These are phyloP conservation scores for Starmera stellimalicola DNA, from an alignment of 1,139 yeast genomes.

Conservation along the genomic window DNA sequence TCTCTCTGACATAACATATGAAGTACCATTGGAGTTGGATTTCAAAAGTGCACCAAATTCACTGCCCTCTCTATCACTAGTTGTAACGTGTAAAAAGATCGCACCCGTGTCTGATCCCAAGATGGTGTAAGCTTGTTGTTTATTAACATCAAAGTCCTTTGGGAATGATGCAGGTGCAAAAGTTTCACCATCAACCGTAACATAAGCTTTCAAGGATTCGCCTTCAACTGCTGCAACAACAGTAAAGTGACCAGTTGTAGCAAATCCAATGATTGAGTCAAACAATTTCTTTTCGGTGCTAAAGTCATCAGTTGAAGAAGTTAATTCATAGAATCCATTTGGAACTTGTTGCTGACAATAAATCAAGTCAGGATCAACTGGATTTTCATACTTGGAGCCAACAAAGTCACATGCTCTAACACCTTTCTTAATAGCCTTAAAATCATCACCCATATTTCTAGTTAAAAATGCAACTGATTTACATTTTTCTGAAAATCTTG, in stretches of 20 bases:
- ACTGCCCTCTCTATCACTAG: conserved; percentile 35
- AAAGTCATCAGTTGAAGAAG: conserved; percentile 49
- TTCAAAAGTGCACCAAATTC: conserved; percentile 82
- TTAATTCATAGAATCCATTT: conserved; percentile 26
- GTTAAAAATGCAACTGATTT: conserved; percentile 50
- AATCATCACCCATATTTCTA: conserved; percentile 51
- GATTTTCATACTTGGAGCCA: conserved; percentile 36
- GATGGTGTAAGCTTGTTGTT: conserved; percentile 77
- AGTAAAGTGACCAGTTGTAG: conserved; percentile 55
- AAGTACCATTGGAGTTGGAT: conserved; percentile 91
- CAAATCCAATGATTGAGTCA: conserved; percentile 54
- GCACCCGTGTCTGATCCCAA: conserved; percentile 70
- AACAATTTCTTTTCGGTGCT: conserved; percentile 29
- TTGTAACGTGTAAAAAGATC: conserved; percentile 76
- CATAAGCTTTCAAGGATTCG: conserved; percentile 47
- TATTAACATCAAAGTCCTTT: conserved; percentile 46
- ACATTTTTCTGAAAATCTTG: conserved; percentile 33
- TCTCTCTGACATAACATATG: conserved; percentile 67
- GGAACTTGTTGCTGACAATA: conserved; percentile 43
- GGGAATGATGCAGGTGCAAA: conserved; percentile 85
- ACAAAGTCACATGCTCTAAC: conserved; percentile 61
- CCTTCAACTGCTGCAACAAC: conserved; percentile 52
- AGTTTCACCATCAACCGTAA: conserved; percentile 70
- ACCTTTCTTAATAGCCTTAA: conserved; percentile 40
- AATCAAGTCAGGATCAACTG: conserved; percentile 40